A percentile compares a stretch with the other conserved stretches of the same genome.
phyloP scores from a whole-genome alignment of 208 protist species.

The Acanthamoeba culbertsoni region DNA sequence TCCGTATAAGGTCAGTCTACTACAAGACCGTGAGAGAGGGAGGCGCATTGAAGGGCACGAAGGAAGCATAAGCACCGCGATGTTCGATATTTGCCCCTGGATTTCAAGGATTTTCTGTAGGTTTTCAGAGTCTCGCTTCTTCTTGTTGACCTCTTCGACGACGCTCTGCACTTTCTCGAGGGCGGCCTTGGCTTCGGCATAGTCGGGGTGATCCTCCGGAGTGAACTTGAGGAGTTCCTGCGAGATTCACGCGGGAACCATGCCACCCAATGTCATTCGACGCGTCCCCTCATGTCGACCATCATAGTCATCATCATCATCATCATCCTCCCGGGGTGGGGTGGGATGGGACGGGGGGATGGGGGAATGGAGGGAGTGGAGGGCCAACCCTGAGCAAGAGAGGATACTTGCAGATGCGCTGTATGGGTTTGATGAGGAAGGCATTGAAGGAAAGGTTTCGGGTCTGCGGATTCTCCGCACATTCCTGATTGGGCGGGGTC shows the following conservation, averaged over 20 bases:
- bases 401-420: background rate
- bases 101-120: conserved; percentile 43
- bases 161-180: background rate
- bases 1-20: no score
- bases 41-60: background rate
- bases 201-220: conserved; percentile 3
- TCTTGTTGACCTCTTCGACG: conserved; percentile 35
- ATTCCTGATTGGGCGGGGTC: background rate
- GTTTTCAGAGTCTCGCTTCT: conserved; percentile 41
- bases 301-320: no score
- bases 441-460: background rate
- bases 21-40: no score
- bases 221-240: conserved; percentile 31
- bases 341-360: no score
- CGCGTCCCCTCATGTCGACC: no score
- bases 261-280: no score
- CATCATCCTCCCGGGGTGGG: no score
- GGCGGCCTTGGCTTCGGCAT: background rate
- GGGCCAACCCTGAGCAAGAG: no score
- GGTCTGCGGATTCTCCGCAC: background rate
- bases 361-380: background rate
- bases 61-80: background rate
- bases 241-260: no score
- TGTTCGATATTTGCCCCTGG: background rate
- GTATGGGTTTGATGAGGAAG: conserved; percentile 42